Percentiles rank a stretch among this genome's conserved stretches.
phyloP scores from a whole-genome alignment of 2,329 filamentous ascomycete species.

The Ophiobolus disseminans region DNA sequence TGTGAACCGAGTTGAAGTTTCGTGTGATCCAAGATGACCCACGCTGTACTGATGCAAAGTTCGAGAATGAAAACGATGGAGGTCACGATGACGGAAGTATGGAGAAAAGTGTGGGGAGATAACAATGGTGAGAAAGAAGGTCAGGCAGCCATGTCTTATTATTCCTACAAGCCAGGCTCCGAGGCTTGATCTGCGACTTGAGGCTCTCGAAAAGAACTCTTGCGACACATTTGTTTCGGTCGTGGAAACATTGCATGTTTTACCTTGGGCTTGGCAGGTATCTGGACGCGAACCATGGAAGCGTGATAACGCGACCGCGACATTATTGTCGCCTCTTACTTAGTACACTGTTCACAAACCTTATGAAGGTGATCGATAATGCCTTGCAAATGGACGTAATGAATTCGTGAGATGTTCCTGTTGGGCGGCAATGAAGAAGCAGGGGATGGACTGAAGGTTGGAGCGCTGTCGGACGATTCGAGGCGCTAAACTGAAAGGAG shows the following conservation, averaged over 20 bases:
- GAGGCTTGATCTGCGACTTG: constrained; percentile 19
- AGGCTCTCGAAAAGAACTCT: constrained; percentile 8
- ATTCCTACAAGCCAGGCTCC: constrained; percentile 13
- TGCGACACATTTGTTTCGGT: constrained; percentile 38
- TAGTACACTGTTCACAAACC: too few species aligned
- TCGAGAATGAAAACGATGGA: neutral
- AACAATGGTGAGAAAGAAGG: constrained; percentile 9
- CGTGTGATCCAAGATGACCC: too few species aligned
- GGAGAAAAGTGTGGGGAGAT: constrained; percentile 5
- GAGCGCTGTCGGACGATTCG: too few species aligned
- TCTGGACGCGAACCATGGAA: constrained; percentile 2
- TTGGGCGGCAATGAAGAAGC: too few species aligned
- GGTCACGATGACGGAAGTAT: neutral
- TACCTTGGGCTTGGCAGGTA: constrained; percentile 8
- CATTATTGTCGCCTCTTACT: too few species aligned
- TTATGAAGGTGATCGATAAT: too few species aligned
- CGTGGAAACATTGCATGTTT: constrained; percentile 35
- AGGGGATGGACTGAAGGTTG: too few species aligned
- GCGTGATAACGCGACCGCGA: neutral
- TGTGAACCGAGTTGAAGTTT: neutral
- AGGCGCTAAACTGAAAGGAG: too few species aligned
- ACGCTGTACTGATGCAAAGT: neutral
- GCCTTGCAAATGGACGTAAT: too few species aligned
- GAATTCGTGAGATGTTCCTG: too few species aligned
- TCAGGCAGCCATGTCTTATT: constrained; percentile 24